Evolutionary conservation across 495 filamentous ascomycete genomes (phyloP).

Genomic region (Aspergillus taichungensis): DNA sequence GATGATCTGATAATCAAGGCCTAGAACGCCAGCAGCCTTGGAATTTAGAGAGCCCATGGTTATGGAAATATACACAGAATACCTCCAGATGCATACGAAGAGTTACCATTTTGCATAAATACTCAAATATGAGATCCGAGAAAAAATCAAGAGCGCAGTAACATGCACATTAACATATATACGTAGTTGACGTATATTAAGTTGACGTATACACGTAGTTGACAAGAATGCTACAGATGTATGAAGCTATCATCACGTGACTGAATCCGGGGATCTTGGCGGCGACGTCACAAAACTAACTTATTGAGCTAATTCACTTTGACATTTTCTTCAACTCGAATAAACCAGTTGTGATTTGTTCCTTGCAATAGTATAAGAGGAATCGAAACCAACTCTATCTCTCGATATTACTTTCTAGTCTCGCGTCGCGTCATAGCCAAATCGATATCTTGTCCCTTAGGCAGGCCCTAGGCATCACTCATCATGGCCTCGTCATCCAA

Average conservation of each 20-base stretch:
- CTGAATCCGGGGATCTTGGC: constrained; percentile 10
- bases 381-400: background rate
- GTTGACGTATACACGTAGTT: too few relatives aligned
- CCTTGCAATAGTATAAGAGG: background rate
- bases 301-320: constrained; percentile 2
- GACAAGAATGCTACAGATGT: background rate
- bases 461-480: constrained; percentile 2
- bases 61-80: too few relatives aligned
- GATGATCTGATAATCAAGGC: too few relatives aligned
- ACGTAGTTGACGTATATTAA: too few relatives aligned
- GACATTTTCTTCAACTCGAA: background rate
- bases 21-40: too few relatives aligned
- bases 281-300: constrained; percentile 17
- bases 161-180: too few relatives aligned
- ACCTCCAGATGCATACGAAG: too few relatives aligned
- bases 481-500: constrained; percentile 76
- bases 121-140: too few relatives aligned
- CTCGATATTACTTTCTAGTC: background rate
- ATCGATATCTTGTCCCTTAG: background rate
- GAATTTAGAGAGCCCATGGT: too few relatives aligned
- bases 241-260: constrained; percentile 11
- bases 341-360: background rate
- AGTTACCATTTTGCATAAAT: too few relatives aligned
- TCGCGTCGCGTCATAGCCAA: too few relatives aligned
- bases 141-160: too few relatives aligned